Evolutionary conservation across 2,329 filamentous ascomycete species (phyloP).

Genomic region (Nigrospora oryzae): DNA sequence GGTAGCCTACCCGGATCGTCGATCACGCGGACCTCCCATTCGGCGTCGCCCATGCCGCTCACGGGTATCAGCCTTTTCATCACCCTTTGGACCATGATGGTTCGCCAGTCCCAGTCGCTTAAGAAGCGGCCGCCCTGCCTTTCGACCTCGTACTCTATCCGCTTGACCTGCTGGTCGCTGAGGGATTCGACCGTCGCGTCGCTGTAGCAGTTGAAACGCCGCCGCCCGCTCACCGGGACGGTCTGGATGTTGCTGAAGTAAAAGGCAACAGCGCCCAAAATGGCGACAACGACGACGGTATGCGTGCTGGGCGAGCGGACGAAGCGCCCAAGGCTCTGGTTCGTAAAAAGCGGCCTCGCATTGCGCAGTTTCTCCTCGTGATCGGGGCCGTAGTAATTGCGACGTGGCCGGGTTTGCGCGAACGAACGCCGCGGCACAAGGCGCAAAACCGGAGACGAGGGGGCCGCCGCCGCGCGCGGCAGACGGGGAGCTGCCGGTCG

Average conservation of each 20-base stretch:
- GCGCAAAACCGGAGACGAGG: not conserved
- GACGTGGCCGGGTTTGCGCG: conserved; percentile 5
- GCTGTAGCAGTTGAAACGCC: conserved; percentile 63
- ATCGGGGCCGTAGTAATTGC: conserved; percentile 5
- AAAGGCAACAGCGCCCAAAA: conserved; percentile 40
- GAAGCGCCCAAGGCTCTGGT: conserved; percentile 20
- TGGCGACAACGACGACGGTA: conserved; percentile 29
- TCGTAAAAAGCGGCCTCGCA: conserved; percentile 29
- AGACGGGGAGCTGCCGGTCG: not conserved
- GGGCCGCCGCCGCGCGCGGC: not conserved
- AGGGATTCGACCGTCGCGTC: conserved; percentile 44
- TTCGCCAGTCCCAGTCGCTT: conserved; percentile 48
- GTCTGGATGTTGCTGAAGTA: conserved; percentile 64
- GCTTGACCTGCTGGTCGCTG: conserved; percentile 44
- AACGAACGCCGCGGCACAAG: conserved; percentile 5
- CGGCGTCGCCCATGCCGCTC: conserved; percentile 46
- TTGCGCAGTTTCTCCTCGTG: conserved; percentile 13
- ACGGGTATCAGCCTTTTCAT: conserved; percentile 60
- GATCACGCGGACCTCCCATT: conserved; percentile 71
- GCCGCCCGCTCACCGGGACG: conserved; percentile 63
- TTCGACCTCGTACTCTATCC: conserved; percentile 46
- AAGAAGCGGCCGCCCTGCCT: conserved; percentile 47
- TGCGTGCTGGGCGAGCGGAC: conserved; percentile 27
- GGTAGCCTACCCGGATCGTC: conserved; percentile 42
- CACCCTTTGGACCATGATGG: conserved; percentile 50